Base-by-base conservation (phyloP, 352 stramenopile species). In the Nothophytophthora sp. region DNA sequence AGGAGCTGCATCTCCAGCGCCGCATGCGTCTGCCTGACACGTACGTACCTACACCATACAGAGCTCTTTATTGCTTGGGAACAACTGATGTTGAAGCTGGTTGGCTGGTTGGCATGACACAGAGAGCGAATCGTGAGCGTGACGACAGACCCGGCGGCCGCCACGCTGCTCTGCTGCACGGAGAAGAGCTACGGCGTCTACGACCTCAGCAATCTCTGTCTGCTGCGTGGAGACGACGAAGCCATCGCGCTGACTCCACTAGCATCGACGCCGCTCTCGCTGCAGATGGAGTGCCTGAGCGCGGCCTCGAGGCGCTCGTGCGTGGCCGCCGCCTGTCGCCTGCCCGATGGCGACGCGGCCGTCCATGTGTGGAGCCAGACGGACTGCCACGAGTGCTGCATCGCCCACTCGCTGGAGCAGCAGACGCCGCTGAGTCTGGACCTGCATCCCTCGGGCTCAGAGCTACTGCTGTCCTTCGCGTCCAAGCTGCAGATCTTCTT, bases 131-230 rank as follows among this genome's bases (percentile, higher is more conserved):
- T 89, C 4, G 37, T 72, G 15, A 54, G 52, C 2, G 44, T 92
- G 13, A 66, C 63, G 18, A 68, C 76, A 1, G 79, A 91, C 40
- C 58, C 70, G 5, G 66, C 72, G 3, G 78, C 70, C 1, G 65
- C 72, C 2, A 76, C 66, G 20, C 48, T 90, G 11, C 50, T 90
- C 12, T 90, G 76, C 35, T 84, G 69, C 22, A 92, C 82, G 3
- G 76, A 86, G 37, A 64, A 47, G 1, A 53, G 46, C 24, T 90
- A 88, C 36, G 82, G 82, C 27, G 57, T 70, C 9, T 92, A 88
- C 51, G 82, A 92, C 28, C 61, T 92, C 15, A 88, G 76, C 52
- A 77, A 88, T 25, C 56, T 90, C 23, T 86, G 73, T 50, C 60
- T 91, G 5, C 56, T 92, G 16, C 70, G 74, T 1, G 70, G 55